A percentile compares a stretch with the other conserved stretches of the same genome.
These are phyloP conservation scores for Cystoisospora suis DNA, from an alignment of 169 alveolate genomes.

Conservation along the genomic window DNA sequence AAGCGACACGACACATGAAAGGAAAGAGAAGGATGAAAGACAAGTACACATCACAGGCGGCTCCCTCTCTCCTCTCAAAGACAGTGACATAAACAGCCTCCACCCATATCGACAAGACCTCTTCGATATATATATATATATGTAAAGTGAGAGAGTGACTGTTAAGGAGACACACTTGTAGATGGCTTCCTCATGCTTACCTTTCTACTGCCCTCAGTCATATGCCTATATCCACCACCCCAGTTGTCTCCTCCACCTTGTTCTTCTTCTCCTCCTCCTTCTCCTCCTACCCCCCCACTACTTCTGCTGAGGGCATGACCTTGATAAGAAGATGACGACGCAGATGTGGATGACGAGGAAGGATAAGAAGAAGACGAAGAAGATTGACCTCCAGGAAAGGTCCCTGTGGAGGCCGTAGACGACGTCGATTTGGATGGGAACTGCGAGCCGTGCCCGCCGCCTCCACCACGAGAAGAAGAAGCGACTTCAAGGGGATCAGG, in stretches of 20 bases:
- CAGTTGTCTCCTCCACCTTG: not conserved
- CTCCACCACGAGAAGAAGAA: not conserved
- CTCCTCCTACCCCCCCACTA: not conserved
- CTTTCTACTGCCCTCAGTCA: not conserved
- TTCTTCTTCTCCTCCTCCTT: not conserved
- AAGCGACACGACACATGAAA: not conserved
- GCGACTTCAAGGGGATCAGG: constrained; percentile 18
- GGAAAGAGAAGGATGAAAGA: not conserved
- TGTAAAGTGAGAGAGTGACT: not conserved
- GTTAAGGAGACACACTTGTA: not conserved
- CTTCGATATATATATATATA: not conserved
- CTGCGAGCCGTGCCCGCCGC: no score
- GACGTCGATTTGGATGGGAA: no score
- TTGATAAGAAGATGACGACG: not conserved
- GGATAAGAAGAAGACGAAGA: not conserved
- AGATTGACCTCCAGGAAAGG: not conserved
- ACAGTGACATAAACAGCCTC: not conserved
- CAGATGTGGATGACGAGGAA: not conserved
- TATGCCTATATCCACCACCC: not conserved
- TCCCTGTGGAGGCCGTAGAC: not conserved
- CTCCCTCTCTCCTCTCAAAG: not conserved
- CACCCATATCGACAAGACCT: not conserved
- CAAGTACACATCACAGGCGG: not conserved
- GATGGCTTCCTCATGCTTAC: not conserved
- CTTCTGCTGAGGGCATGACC: not conserved